Base-by-base conservation (phyloP, 768 basidiomycete genomes). In the Cantharellus anzutake region DNA sequence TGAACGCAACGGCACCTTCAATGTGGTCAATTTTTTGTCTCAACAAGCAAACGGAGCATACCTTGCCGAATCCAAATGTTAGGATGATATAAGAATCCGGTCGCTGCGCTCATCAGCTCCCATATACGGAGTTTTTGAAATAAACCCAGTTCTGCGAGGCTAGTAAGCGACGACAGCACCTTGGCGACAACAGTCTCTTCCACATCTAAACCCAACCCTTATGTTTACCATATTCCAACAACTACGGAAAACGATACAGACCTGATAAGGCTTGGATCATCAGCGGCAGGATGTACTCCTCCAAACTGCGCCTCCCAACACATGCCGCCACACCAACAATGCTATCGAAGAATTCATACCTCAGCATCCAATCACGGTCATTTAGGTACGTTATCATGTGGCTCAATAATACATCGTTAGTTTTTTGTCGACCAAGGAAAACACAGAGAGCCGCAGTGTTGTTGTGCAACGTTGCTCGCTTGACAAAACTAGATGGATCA, bases 21-120 rank as follows among this genome's bases (percentile, higher is more conserved):
- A 11, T 11, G 35, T 1, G 0, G 4, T 11, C 3, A 35, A 38
- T 11, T 40, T n/a, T 51, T 2, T 35, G 42, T 11, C 16, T 62
- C 5, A 61, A 40, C 34, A 20, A 40, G 61, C 20, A 4, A 34
- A 38, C 7, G 5, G 7, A 7, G 34, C 52, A n/a, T 38, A 84
- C 93, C 87, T 77, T 97, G 89, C 60, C 92, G 77, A 69, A 98
- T 88, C 94, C 94, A 98, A 29, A 82, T 72, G 68, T 96, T 93
- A 0, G 96, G 94, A 69, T 99, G 96, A 64, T 89, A 94, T 57
- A 98, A 72, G 70, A 98, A 93, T 0, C 87, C 87, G 39, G 91
- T 71, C 0, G 84, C 83, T 0, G 83, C 82, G 58, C 84, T 86
- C 81, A 94, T 88, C 41, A 97, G 74, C 65, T 98, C 96, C 93